These are phyloP conservation scores for Aeminium ludgeri DNA, from an alignment of 495 filamentous ascomycete species.

Conservation along the genomic window DNA sequence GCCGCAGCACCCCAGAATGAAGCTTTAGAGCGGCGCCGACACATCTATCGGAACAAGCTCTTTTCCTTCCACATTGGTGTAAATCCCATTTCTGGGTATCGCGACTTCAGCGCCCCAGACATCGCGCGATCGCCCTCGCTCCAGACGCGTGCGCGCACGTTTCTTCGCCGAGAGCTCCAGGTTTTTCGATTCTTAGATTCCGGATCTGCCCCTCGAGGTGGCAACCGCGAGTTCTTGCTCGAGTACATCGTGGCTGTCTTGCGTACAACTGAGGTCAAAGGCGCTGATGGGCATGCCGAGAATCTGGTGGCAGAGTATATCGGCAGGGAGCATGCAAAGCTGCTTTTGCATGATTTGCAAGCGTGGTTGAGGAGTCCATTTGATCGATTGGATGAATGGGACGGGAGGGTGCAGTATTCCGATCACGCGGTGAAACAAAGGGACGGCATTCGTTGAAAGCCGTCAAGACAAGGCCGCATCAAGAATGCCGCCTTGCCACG, in stretches of 20 bases:
- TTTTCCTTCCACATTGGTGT: conserved; percentile 76
- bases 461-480: too few species aligned
- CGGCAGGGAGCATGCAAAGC: conserved; percentile 53
- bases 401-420: conserved; percentile 59
- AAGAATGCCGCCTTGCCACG: too few species aligned
- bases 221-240: conserved; percentile 77
- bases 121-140: conserved; percentile 50
- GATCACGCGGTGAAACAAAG: too few species aligned
- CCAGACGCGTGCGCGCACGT: conserved; percentile 66
- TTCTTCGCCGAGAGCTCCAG: conserved; percentile 73
- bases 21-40: conserved; percentile 48
- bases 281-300: conserved; percentile 68
- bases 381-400: conserved; percentile 53
- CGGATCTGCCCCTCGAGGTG: conserved; percentile 28
- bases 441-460: too few species aligned
- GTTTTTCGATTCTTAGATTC: conserved; percentile 65
- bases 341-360: conserved; percentile 74
- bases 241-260: conserved; percentile 81
- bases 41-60: conserved; percentile 59
- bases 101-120: conserved; percentile 49
- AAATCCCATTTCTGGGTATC: conserved; percentile 64
- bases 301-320: conserved; percentile 77
- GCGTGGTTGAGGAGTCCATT: conserved; percentile 72
- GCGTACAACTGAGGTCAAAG: conserved; percentile 80
- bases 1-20: conserved; percentile 22